These are phyloP conservation scores for Immersiporthe knoxdaviesiana DNA, from an alignment of 2,329 filamentous ascomycete genomes.

Conservation along the genomic window DNA sequence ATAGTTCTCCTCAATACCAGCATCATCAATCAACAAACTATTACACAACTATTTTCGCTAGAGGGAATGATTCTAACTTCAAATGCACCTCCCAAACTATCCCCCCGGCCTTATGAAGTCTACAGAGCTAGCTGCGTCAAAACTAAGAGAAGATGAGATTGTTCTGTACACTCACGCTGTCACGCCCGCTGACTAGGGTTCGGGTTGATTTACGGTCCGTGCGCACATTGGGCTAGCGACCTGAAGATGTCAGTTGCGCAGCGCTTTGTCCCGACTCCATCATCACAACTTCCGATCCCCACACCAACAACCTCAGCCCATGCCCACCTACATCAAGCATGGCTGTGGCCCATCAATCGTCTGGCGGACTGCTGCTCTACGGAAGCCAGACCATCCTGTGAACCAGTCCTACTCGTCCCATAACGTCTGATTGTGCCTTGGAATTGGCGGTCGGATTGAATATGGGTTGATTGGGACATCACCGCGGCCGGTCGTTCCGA, in stretches of 20 bases:
- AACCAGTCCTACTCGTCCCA: neutral
- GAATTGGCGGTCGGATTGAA: neutral
- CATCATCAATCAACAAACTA: too few species aligned
- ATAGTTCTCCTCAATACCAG: too few species aligned
- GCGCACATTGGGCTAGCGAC: neutral
- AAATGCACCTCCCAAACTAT: too few species aligned
- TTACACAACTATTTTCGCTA: too few species aligned
- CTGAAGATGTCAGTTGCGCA: neutral
- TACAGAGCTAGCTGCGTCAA: too few species aligned
- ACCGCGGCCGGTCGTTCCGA: neutral
- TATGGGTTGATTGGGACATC: neutral
- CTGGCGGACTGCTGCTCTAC: neutral
- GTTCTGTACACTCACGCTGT: neutral
- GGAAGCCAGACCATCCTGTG: too few species aligned
- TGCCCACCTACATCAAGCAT: neutral
- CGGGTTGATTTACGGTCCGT: neutral
- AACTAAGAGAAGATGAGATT: neutral
- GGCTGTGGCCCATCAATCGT: neutral
- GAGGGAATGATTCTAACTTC: too few species aligned
- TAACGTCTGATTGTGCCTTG: neutral
- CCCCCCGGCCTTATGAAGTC: too few species aligned
- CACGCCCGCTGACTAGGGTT: neutral
- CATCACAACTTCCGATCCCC: neutral
- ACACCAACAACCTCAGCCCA: conserved; percentile 4
- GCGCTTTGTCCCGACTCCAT: neutral